Base-by-base conservation (phyloP, 2,329 filamentous ascomycete genomes). In the Cladosporium oxysporum region DNA sequence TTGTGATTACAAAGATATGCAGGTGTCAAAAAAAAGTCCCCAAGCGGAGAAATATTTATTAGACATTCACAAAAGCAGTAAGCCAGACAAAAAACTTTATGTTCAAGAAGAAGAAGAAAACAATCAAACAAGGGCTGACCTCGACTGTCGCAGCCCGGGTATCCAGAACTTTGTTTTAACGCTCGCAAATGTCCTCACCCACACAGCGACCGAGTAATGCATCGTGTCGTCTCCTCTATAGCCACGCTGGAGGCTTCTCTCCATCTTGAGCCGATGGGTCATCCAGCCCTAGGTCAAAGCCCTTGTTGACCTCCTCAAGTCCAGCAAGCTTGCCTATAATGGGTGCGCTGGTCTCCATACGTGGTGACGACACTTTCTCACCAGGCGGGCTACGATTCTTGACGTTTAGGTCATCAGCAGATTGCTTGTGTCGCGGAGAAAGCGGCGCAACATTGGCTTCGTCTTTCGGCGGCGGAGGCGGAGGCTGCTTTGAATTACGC, bases 381-480 rank as follows among this genome's bases (percentile, higher is more conserved):
- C 26, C 37, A n/a, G n/a, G 23, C 47, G 14, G 7, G n/a, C 12
- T 52, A 29, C 59, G 47, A 12, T n/a, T n/a, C 16, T 62, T 62
- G 47, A 23, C 47, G 21, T 3, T 23, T 3, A 26, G 14, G 5
- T 41, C 44, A 5, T 16, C n/a, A n/a, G 16, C 18, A 29, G 50
- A 44, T 16, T 55, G 33, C 16, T 62, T 37, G 18, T 26, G 50
- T 29, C 49, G 26, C 4, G 49, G 61, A n/a, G 60, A 57, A n/a
- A 26, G 60, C 33, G 41, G 7, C 23, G 29, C 33, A 23, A 47
- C 16, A 21, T 3, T 35, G 1, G 55, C 31, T 1, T 60, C 44
- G 21, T 65, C 63, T 44, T 65, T 65, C 16, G 63, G 63, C 12
- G 60, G 60, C 5, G 50, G 55, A 29, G 58, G 55, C 7, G 57